Evolutionary conservation across 305 asterid genomes (phyloP).

Genomic region (Fraxinus latifolia): DNA sequence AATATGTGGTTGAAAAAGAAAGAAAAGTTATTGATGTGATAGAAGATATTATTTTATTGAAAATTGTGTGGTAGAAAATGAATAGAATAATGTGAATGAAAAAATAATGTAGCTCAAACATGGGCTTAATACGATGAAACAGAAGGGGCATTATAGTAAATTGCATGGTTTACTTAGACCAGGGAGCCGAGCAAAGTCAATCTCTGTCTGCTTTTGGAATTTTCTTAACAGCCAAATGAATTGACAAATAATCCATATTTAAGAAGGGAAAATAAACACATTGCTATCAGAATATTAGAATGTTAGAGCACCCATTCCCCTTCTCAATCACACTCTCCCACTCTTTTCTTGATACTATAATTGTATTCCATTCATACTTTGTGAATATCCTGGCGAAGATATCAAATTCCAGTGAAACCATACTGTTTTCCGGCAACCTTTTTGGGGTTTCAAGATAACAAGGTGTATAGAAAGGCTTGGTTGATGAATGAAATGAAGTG

Average conservation of each 20-base stretch:
- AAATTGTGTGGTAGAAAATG: too few species aligned
- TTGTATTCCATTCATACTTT: neutral
- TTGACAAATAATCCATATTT: neutral
- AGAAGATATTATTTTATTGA: too few species aligned
- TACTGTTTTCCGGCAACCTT: constrained; percentile 19
- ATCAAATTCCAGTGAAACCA: constrained; percentile 24
- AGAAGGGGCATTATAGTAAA: neutral
- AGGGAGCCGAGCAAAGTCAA: neutral
- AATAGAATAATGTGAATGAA: too few species aligned
- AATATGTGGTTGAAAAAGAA: too few species aligned
- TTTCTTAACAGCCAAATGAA: neutral
- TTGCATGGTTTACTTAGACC: neutral
- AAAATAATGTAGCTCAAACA: too few species aligned
- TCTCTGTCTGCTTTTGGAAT: neutral
- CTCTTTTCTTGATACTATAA: neutral
- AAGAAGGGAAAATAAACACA: neutral
- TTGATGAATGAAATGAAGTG: neutral
- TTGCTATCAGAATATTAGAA: neutral
- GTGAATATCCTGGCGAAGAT: constrained; percentile 17
- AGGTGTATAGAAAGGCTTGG: neutral
- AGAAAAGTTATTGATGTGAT: too few species aligned
- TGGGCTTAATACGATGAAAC: neutral
- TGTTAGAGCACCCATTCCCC: neutral
- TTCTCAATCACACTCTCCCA: neutral
- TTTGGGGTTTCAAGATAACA: neutral